These are phyloP conservation scores for Fusarium xyrophilum DNA, from an alignment of 2,329 filamentous ascomycete species.

Conservation along the genomic window DNA sequence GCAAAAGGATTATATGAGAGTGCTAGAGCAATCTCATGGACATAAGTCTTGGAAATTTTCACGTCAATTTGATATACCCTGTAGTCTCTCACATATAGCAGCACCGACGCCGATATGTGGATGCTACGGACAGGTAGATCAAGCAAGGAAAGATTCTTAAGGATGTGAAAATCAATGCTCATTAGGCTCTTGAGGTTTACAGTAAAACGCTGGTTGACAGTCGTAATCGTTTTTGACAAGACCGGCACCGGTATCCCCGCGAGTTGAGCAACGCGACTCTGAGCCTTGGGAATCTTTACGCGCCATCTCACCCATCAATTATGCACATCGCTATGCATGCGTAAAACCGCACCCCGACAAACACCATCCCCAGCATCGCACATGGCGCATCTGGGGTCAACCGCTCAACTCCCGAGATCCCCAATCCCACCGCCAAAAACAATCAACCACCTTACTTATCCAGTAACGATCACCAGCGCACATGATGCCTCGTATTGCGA, in stretches of 20 bases:
- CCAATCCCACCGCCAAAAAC: not conserved
- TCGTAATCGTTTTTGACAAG: fast-evolving
- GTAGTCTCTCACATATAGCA: fast-evolving
- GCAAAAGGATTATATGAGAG: fast-evolving
- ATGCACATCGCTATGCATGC: not conserved
- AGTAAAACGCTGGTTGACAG: not conserved
- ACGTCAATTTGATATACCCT: not conserved
- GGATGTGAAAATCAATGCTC: too few species aligned
- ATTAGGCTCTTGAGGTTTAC: too few species aligned
- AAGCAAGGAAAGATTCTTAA: too few species aligned
- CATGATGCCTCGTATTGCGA: slow-evolving; percentile 1
- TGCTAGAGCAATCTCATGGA: fast-evolving
- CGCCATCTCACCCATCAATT: not conserved
- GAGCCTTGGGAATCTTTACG: fast-evolving
- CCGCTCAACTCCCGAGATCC: not conserved
- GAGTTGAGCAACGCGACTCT: fast-evolving
- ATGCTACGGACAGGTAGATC: not conserved
- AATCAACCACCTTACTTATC: not conserved
- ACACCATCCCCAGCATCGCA: not conserved
- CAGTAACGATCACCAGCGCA: slow-evolving; percentile 12
- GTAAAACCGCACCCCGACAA: not conserved
- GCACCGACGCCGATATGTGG: not conserved
- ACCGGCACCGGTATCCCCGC: not conserved
- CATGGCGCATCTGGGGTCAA: not conserved
- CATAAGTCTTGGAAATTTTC: fast-evolving